phyloP scores from a whole-genome alignment of 768 basidiomycete genomes.

The Pleurotus pulmonarius region DNA sequence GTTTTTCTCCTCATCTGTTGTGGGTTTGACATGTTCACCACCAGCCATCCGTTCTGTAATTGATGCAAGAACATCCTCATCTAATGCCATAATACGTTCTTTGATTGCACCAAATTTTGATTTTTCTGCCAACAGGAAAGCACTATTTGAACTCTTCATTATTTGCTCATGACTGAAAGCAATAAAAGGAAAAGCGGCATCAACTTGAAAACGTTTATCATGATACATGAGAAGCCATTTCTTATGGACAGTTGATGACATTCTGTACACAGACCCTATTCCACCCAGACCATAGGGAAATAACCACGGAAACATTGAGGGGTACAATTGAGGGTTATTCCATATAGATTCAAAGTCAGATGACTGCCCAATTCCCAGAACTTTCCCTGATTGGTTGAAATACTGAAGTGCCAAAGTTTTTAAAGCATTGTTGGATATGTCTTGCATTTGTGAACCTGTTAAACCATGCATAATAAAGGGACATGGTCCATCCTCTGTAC shows the following conservation, averaged over 20 bases:
- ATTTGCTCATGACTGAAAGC: slow-evolving; percentile 29
- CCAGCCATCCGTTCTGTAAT: slow-evolving; percentile 16
- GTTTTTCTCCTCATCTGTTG: slow-evolving; percentile 25
- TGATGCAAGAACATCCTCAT: slow-evolving; percentile 16
- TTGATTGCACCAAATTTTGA: slow-evolving; percentile 22
- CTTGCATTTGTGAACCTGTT: slow-evolving; percentile 14
- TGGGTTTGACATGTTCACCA: slow-evolving; percentile 20
- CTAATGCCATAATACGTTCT: slow-evolving; percentile 14
- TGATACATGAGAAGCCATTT: slow-evolving; percentile 24
- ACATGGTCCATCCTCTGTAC: slow-evolving; percentile 18
- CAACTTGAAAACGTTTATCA: slow-evolving; percentile 25
- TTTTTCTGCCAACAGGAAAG: slow-evolving; percentile 23
- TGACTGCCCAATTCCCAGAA: slow-evolving; percentile 18
- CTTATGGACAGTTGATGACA: slow-evolving; percentile 21
- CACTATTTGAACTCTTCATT: slow-evolving; percentile 14
- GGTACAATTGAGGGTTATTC: slow-evolving; percentile 24
- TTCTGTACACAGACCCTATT: slow-evolving; percentile 13
- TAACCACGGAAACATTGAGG: slow-evolving; percentile 30
- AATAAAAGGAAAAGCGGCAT: slow-evolving; percentile 20
- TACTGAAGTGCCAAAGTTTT: slow-evolving; percentile 15
- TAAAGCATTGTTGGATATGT: slow-evolving; percentile 9
- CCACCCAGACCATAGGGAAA: slow-evolving; percentile 36
- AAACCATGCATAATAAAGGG: slow-evolving; percentile 25
- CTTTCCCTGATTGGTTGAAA: slow-evolving; percentile 11
- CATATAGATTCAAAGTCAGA: slow-evolving; percentile 15